Evolutionary conservation across 129 eudicot species (phyloP), one percentile per base, ranked within the genome.

Genomic region (Kitagawia praeruptora): DNA sequence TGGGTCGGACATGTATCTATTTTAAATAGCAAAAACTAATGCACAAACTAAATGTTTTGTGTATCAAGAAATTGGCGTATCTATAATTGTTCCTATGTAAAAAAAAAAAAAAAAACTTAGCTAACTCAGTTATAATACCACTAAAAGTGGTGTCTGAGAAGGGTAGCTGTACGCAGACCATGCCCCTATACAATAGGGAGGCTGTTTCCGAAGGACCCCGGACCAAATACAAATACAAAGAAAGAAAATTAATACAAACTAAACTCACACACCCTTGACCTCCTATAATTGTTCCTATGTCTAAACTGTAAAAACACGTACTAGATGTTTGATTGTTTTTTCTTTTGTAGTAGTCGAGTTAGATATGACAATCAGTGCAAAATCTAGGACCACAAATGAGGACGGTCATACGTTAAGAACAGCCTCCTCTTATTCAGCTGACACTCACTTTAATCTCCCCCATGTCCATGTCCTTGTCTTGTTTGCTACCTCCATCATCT

Each of bases 361-460:
- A 31, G 41, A 67, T 67, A 67, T 31, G 73, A 67, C 39, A 67
- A 67, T 67, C 41, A 67, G 73, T 67, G 73, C 73, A 31, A 67
- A 61, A 61, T 61, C 37, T 67, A 3, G 73, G 73, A 67, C 73
- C 73, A 67, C 73, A 31, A 31, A 14, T 13, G 23, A 67, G 18
- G 41, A 67, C 21, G 31, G 73, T 67, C 73, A 31, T 67, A 67
- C 8, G 41, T 31, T 13, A 31, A 5, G 5, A 67, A 67, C 73
- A 67, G 23, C 21, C 42, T 67, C 73, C 73, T 67, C 41, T 67
- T 67, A 67, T 67, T 67, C 73, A 67, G 73, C 73, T 67, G 73
- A 67, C 73, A 12, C 42, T 5, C 73, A 31, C 73, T 31, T 67
- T 31, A 67, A 67, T 67, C 42, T 41, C 70, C 70, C n/a, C 73